Evolutionary conservation across 2,329 filamentous ascomycete species (phyloP), one percentile per base, ranked within the genome.

Genomic region (Exophiala calicioides): DNA sequence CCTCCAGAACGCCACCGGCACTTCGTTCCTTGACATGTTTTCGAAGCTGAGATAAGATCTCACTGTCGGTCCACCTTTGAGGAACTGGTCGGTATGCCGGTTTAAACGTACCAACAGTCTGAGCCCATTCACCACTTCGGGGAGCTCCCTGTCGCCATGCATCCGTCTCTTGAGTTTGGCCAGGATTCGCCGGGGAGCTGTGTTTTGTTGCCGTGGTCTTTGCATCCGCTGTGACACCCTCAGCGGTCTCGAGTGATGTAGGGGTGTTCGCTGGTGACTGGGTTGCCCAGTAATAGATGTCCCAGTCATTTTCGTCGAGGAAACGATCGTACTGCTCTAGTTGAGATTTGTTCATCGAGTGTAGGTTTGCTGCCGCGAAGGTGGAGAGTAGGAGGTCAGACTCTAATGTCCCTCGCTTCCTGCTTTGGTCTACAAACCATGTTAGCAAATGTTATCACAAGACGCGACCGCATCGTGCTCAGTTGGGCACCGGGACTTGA

Each of bases 201-300:
- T 56, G 44, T 41, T 55, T 24, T 3, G 52, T 51, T 9, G 48
- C 46, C n/a, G 50, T 41, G 31, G 23, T 45, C 21, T 37, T 49
- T 8, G 32, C 49, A 15, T 56, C 39, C 18, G 37, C 43, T 3
- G 43, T 69, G 19, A 68, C 71, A 20, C 78, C 75, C 56, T 81
- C 78, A 4, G 77, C 75, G 35, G 75, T 75, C 47, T 80, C 74
- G 42, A 74, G 67, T 24, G 81, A 77, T n/a, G 78, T 78, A 1
- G 76, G 72, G 3, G 79, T 71, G 9, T 50, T 60, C 20, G 68
- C 63, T 1, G 84, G 77, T 59, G 89, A 83, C 69, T 98, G 93
- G 12, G 93, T 98, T 3, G 88, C 89, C 93, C 93, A 98, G 78
- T 98, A 98, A 77, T 98, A 98, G 53, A 98, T 96, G 67, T 98